These are phyloP conservation scores for Dactylonectria estremocensis DNA, from an alignment of 2,329 filamentous ascomycete species.

Conservation along the genomic window DNA sequence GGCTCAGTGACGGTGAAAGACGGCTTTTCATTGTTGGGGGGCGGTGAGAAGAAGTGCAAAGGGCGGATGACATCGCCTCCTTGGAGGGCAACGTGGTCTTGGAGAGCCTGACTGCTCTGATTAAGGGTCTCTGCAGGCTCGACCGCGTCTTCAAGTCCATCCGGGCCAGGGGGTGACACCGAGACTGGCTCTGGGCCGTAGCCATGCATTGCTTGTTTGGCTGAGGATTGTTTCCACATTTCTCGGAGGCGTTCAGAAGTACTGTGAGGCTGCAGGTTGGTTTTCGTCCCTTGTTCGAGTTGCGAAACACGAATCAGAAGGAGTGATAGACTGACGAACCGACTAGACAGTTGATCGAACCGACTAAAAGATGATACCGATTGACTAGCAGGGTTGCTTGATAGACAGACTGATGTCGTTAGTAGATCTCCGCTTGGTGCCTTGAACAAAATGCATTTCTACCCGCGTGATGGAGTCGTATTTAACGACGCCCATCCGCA, in stretches of 20 bases:
- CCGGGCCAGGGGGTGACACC: not conserved
- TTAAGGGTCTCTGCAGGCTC: not conserved
- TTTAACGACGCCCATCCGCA: too few relatives aligned
- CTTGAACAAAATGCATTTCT: too few relatives aligned
- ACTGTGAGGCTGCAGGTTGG: not conserved
- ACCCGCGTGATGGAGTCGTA: too few relatives aligned
- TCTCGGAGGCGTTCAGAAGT: not conserved
- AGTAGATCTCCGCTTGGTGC: too few relatives aligned
- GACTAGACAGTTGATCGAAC: too few relatives aligned
- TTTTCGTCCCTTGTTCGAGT: not conserved
- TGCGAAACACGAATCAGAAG: not conserved
- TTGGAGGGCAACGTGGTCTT: not conserved
- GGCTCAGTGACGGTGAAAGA: not conserved
- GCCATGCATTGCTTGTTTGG: not conserved
- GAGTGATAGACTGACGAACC: not conserved
- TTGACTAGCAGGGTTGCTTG: too few relatives aligned
- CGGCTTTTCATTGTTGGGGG: not conserved
- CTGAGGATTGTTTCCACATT: not conserved
- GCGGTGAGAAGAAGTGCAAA: not conserved
- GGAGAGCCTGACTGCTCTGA: too few relatives aligned
- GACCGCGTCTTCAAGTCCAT: not conserved
- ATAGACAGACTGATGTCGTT: too few relatives aligned
- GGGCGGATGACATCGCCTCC: not conserved
- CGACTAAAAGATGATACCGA: too few relatives aligned
- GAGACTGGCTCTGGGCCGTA: not conserved